These are phyloP conservation scores for Graphilbum ipis-grandicollis DNA, from an alignment of 2,329 filamentous ascomycete genomes.

Conservation along the genomic window DNA sequence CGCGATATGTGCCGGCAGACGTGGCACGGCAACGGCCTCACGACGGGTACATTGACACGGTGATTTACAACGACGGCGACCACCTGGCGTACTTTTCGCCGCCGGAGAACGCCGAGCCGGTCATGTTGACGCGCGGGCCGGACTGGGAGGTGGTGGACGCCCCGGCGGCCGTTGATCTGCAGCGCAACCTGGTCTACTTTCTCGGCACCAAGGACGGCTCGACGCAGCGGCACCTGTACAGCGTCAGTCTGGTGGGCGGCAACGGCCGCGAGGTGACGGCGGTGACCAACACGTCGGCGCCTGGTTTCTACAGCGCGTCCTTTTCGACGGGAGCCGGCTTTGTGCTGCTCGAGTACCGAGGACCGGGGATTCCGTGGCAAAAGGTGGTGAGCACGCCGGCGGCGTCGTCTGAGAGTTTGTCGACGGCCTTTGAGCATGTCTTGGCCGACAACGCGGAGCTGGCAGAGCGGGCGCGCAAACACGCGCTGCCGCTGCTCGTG, in stretches of 20 bases:
- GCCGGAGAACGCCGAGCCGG: slow-evolving; percentile 62
- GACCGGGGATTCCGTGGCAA: slow-evolving; percentile 79
- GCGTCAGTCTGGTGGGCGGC: slow-evolving; percentile 70
- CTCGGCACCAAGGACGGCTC: slow-evolving; percentile 71
- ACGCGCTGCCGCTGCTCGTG: slow-evolving; percentile 67
- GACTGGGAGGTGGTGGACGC: slow-evolving; percentile 83
- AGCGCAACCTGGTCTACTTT: slow-evolving; percentile 82
- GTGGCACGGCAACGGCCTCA: slow-evolving; percentile 30
- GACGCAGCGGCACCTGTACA: slow-evolving; percentile 83
- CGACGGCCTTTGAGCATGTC: slow-evolving; percentile 52
- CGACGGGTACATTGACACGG: slow-evolving; percentile 84
- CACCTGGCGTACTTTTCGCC: slow-evolving; percentile 90
- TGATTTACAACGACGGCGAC: slow-evolving; percentile 74
- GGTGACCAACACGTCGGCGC: slow-evolving; percentile 53
- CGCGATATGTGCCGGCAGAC: slow-evolving; percentile 61
- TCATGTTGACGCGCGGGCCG: slow-evolving; percentile 65
- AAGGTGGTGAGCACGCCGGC: slow-evolving; percentile 63
- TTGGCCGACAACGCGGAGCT: slow-evolving; percentile 67
- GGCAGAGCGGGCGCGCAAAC: slow-evolving; percentile 48
- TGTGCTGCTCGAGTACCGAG: slow-evolving; percentile 66
- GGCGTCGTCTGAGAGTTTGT: slow-evolving; percentile 5
- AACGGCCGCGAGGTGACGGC: slow-evolving; percentile 34
- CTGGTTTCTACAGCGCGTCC: slow-evolving; percentile 66
- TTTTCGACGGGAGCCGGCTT: slow-evolving; percentile 76
- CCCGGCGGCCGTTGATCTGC: slow-evolving; percentile 69